Conservation (phyloP, 768 basidiomycete genomes). For the Tylopilus felleus region DNA sequence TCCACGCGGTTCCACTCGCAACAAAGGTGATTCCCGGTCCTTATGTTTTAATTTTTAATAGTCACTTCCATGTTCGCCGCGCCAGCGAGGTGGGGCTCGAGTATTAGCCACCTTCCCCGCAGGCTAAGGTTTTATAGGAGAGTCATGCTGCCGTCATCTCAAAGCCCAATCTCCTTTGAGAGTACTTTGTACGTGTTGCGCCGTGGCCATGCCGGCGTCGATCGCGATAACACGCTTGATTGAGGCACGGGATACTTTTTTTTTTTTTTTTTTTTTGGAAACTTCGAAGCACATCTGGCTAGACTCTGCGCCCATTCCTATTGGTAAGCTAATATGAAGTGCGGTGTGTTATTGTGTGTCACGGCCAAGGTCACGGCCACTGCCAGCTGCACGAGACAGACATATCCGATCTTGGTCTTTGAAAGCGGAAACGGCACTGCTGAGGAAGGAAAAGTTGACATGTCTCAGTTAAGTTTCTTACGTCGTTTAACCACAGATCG, state of each 20-base stretch:
- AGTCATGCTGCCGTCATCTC: conserved; percentile 35
- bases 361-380: too few relatives aligned
- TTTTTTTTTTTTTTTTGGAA: conserved; percentile 3
- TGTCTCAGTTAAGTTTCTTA: not conserved
- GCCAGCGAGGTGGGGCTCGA: conserved; percentile 1
- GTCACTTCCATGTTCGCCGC: conserved; percentile 9
- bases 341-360: conserved; percentile 8
- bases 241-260: conserved; percentile 20
- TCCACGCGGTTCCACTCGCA: conserved; percentile 26
- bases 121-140: conserved; percentile 9
- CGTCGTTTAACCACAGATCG: not conserved
- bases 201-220: conserved; percentile 21
- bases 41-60: conserved; percentile 15
- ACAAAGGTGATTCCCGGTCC: conserved; percentile 12
- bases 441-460: not conserved
- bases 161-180: conserved; percentile 57
- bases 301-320: conserved; percentile 10
- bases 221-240: conserved; percentile 29
- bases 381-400: conserved; percentile 1
- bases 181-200: conserved; percentile 35
- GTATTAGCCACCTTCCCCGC: conserved; percentile 16
- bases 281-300: conserved; percentile 4
- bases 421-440: not conserved
- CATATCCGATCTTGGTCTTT: not conserved
- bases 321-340: conserved; percentile 14